A percentile compares a stretch with the other conserved stretches of the same genome.
Evolutionary conservation across 306 rosid species (phyloP).

Genomic region (Medicago lupulina): DNA sequence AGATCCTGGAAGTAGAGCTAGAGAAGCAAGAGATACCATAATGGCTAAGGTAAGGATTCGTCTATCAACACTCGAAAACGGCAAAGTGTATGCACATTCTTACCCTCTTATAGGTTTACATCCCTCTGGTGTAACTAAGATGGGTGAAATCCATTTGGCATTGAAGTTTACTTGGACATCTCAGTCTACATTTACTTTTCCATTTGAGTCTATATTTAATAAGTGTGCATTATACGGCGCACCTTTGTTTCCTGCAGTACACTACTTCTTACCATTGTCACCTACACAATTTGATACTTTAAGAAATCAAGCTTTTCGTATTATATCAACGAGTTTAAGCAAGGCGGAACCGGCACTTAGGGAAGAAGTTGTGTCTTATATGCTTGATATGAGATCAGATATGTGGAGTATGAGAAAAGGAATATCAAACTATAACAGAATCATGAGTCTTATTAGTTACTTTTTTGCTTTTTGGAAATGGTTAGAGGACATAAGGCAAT

Average conservation of each 20-base stretch:
- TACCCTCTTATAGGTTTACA: constrained; percentile 54
- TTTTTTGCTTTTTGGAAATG: constrained; percentile 42
- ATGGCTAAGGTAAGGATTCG: constrained; percentile 61
- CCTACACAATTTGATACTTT: constrained; percentile 42
- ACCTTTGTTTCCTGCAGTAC: constrained; percentile 52
- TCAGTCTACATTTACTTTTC: constrained; percentile 3
- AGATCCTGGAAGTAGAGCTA: constrained; percentile 33
- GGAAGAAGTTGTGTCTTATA: constrained; percentile 49
- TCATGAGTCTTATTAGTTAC: constrained; percentile 30
- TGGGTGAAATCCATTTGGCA: constrained; percentile 64
- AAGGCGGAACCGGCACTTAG: constrained; percentile 51
- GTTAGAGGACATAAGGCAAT: constrained; percentile 42
- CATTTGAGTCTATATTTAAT: constrained; percentile 15
- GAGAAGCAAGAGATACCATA: constrained; percentile 39
- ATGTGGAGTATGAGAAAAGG: constrained; percentile 59
- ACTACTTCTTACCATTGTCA: constrained; percentile 51
- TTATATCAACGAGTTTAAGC: constrained; percentile 39
- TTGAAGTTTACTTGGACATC: constrained; percentile 52
- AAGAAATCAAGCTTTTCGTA: constrained; percentile 44
- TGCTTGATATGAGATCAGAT: constrained; percentile 48
- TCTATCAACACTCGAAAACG: constrained; percentile 43
- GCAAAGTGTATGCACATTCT: constrained; percentile 51
- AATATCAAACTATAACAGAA: constrained; percentile 43
- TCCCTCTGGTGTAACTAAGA: constrained; percentile 50
- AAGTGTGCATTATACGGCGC: constrained; percentile 17